Evolutionary conservation across 768 basidiomycete genomes (phyloP).

Genomic region (Pulveroboletus ravenelii): DNA sequence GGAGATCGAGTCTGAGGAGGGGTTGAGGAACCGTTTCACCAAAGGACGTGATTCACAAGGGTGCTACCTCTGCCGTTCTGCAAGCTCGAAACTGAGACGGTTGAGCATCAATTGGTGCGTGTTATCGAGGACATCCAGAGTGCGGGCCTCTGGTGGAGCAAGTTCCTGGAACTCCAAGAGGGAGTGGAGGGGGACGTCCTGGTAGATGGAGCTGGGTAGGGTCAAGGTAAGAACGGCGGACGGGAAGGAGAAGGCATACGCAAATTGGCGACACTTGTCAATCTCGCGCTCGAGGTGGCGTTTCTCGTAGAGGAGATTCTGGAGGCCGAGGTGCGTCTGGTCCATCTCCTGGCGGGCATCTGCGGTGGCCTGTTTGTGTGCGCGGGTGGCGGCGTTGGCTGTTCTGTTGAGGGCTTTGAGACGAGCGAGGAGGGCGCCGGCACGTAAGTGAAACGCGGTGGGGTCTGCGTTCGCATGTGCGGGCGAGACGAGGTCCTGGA

Average conservation of each 20-base stretch:
- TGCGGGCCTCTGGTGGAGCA: constrained; percentile 65
- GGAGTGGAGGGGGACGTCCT: constrained; percentile 74
- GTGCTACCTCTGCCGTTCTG: constrained; percentile 77
- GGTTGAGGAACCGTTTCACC: constrained; percentile 1
- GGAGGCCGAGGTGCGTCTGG: constrained; percentile 78
- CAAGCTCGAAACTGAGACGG: constrained; percentile 80
- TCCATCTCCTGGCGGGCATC: constrained; percentile 87
- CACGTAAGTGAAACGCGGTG: constrained; percentile 52
- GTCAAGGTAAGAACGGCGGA: constrained; percentile 1
- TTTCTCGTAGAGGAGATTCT: constrained; percentile 87
- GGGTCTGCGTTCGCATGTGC: constrained; percentile 42
- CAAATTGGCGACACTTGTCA: constrained; percentile 88
- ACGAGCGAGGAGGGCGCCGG: constrained; percentile 71
- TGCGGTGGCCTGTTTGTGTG: constrained; percentile 65
- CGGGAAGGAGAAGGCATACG: constrained; percentile 40
- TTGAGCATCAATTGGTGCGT: constrained; percentile 86
- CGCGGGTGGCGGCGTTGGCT: constrained; percentile 65
- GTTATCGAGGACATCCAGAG: constrained; percentile 56
- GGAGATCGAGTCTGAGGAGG: constrained; percentile 60
- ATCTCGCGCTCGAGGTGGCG: constrained; percentile 89
- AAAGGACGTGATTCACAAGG: neutral
- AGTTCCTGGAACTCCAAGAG: constrained; percentile 63
- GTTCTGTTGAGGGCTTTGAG: constrained; percentile 76
- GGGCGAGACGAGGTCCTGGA: constrained; percentile 59
- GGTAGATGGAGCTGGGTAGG: constrained; percentile 70